Evolutionary conservation across 1,139 yeast species (phyloP), one percentile per base, ranked within the genome.

Genomic region (Taphrina pruni): DNA sequence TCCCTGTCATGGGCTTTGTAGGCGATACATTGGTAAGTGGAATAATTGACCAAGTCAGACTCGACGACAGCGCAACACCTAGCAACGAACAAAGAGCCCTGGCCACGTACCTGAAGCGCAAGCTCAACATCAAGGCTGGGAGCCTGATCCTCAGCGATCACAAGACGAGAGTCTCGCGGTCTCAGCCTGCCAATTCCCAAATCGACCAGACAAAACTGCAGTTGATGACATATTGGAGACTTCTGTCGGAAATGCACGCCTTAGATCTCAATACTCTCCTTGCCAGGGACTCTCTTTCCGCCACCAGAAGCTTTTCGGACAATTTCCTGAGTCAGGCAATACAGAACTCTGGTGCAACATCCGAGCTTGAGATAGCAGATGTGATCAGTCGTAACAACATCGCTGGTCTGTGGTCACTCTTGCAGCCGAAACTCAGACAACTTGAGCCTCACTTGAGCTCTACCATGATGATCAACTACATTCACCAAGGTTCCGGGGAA

Each of bases 1-100:
- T 72, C 11, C 67, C 69, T 3, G 73, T 72, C 38, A 70, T 69
- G 58, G 74, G 74, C 6, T 69, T 65, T 32, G 21, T 71, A 2
- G 70, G 69, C 32, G 72, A 51, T 46, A 48, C 64, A 20, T 69
- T 65, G 39, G 56, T 72, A n/a, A 51, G 68, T 6, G 74, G 74
- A 8, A 70, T 72, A 35, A 70, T 72, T 21, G 74, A 72, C 26
- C 73, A 72, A 50, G 43, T 72, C 21, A 46, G 46, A 36, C 32
- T 32, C 21, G 39, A 38, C 32, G 21, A 51, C 7, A 20, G 21
- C 9, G 12, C 51, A 3, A 39, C 35, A 17, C 51, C 35, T 5
- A 26, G 45, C 20, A 51, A 41, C 45, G 52, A 54, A 43, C 60
- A 48, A n/a, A 21, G 43, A 5, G 21, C 35, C 52, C 36, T 58